Conservation (phyloP, 148 eudicot genomes). For the Persicaria tinctoria region DNA sequence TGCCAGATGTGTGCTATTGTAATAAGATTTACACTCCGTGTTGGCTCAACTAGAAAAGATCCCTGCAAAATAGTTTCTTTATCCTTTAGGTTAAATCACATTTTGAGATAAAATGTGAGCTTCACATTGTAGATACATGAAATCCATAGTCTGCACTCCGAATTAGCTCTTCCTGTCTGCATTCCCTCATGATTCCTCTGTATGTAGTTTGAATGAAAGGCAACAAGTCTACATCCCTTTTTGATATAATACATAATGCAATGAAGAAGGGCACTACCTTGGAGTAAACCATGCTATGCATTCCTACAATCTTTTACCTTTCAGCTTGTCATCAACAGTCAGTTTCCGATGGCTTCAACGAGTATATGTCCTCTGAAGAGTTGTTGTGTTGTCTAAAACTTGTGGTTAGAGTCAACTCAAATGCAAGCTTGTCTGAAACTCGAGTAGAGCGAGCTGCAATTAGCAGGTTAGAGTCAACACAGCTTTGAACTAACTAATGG, state of each 20-base stretch:
- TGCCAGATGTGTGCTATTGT: constrained; percentile 2
- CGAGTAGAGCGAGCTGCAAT: not conserved
- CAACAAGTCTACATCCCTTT: not conserved
- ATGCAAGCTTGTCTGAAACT: not conserved
- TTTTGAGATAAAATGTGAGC: not conserved
- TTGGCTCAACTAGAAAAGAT: not conserved
- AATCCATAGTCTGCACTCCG: not conserved
- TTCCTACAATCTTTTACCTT: not conserved
- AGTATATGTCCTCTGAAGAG: not conserved
- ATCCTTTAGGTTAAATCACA: not conserved
- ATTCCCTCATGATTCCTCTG: not conserved
- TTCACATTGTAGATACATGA: not conserved
- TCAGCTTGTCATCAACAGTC: not conserved
- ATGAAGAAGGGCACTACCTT: not conserved
- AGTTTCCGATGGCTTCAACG: not conserved
- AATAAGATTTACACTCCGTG: not conserved
- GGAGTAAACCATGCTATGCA: not conserved
- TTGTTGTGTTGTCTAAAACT: not conserved
- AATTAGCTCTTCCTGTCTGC: not conserved
- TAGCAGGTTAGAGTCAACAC: not conserved
- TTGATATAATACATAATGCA: not conserved
- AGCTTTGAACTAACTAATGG: no score
- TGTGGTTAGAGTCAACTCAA: not conserved
- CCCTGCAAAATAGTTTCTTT: not conserved
- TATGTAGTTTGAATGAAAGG: not conserved